Base-by-base conservation (phyloP, 225 moss, liverwort and hornwort genomes). In the Marchantia paleacea region DNA sequence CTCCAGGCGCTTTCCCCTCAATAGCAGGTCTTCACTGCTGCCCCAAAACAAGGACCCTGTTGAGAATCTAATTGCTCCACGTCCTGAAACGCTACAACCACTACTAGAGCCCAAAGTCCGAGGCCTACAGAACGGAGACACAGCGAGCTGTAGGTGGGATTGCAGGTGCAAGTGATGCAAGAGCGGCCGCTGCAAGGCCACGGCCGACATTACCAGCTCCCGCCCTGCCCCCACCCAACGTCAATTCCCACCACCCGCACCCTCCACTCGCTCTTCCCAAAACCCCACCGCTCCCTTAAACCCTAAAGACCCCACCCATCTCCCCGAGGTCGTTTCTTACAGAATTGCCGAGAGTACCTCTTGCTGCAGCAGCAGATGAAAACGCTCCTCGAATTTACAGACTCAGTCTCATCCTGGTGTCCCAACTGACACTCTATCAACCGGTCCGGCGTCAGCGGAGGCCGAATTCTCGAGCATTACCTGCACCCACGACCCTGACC, bases 171-270 rank as follows among this genome's bases (percentile, higher is more conserved):
- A 69, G 54, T 79, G 83, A 76, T 88, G 85, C 75, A 85, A 77
- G 70, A 88, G 65, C 71, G 85, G 88, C 79, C 85, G 83, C 80
- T 83, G 81, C 78, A 85, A 69, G 60, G 81, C 71, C 73, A 78
- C 79, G 69, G 85, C 84, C 83, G 83, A 83, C 88, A 88, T 88
- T 83, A 85, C 85, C 81, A 49, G 72, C 60, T 77, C 52, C 62
- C 57, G 7, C 57, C 47, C 47, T 54, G 12, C 53, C 73, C 53
- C 3, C 22, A 26, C 73, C 26, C 26, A 51, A 55, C n/a, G 14
- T 26, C 24, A 74, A 55, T 55, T 29, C 53, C 74, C 54, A 11
- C n/a, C n/a, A n/a, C n/a, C n/a, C n/a, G n/a, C n/a, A 28, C 74
- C 55, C 55, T 26, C n/a, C n/a, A n/a, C n/a, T n/a, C 15, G 3